These are phyloP conservation scores for Clarireedia monteithiana DNA, from an alignment of 2,329 filamentous ascomycete genomes.

Conservation along the genomic window DNA sequence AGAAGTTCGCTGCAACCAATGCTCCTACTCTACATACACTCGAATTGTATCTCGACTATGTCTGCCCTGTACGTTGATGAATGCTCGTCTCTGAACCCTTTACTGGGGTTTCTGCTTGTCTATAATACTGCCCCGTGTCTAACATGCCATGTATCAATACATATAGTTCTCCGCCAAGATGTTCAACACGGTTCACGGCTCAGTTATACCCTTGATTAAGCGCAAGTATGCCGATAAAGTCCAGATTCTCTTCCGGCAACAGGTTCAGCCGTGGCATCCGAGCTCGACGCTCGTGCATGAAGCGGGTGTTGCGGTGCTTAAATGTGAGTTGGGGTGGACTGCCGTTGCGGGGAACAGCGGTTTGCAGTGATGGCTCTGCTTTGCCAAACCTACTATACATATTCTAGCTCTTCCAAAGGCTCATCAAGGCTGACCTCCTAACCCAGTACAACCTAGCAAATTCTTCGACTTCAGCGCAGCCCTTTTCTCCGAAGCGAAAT, in stretches of 20 bases:
- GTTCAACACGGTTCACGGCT: constrained; percentile 67
- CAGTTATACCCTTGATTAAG: constrained; percentile 57
- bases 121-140: not conserved
- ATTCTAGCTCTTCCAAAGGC: not conserved
- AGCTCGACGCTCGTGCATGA: constrained; percentile 76
- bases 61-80: constrained; percentile 51
- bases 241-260: constrained; percentile 78
- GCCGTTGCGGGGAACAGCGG: too few species aligned
- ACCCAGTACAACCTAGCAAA: not conserved
- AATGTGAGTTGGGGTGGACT: constrained; percentile 35
- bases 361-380: too few species aligned
- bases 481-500: constrained; percentile 56
- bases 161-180: constrained; percentile 48
- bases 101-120: not conserved
- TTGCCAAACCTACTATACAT: not conserved
- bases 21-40: constrained; percentile 48
- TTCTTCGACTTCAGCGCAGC: constrained; percentile 71
- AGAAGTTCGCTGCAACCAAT: constrained; percentile 45
- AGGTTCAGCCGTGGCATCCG: constrained; percentile 93
- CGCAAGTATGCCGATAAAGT: constrained; percentile 51
- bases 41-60: constrained; percentile 77
- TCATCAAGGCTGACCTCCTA: not conserved
- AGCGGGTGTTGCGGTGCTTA: constrained; percentile 73
- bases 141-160: not conserved
- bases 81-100: not conserved